phyloP scores from a whole-genome alignment of 352 stramenopile species.

The Globisporangium camurandrum region DNA sequence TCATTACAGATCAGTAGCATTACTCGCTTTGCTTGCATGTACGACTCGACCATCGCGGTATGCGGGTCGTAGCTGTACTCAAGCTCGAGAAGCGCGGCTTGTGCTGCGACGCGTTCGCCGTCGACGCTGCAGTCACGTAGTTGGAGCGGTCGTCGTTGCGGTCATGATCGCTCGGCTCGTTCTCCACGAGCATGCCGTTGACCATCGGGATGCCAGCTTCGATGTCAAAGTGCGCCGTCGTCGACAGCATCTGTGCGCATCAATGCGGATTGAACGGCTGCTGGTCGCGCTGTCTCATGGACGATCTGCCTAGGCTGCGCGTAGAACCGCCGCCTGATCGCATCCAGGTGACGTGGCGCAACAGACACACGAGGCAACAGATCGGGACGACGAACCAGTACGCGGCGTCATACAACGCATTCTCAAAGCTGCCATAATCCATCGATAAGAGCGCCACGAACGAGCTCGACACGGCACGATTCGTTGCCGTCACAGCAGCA shows the following conservation, averaged over 20 bases:
- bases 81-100: no score
- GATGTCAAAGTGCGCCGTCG: constrained; percentile 34
- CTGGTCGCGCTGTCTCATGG: constrained; percentile 58
- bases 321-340: constrained; percentile 70
- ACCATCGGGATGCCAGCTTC: constrained; percentile 41
- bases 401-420: constrained; percentile 50
- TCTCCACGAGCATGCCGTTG: constrained; percentile 25
- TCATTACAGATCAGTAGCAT: no score
- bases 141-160: constrained; percentile 4
- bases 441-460: constrained; percentile 52
- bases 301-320: constrained; percentile 74
- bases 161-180: constrained; percentile 13
- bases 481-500: no score
- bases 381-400: constrained; percentile 73
- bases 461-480: no score
- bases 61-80: no score
- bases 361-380: constrained; percentile 37
- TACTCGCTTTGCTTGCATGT: no score
- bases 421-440: constrained; percentile 72
- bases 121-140: constrained; percentile 37
- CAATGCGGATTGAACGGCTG: constrained; percentile 3
- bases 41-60: no score
- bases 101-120: no score
- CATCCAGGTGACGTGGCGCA: constrained; percentile 68
- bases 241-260: no score